phyloP scores from a whole-genome alignment of 148 eudicot genomes.

The Camellia lanceoleosa region DNA sequence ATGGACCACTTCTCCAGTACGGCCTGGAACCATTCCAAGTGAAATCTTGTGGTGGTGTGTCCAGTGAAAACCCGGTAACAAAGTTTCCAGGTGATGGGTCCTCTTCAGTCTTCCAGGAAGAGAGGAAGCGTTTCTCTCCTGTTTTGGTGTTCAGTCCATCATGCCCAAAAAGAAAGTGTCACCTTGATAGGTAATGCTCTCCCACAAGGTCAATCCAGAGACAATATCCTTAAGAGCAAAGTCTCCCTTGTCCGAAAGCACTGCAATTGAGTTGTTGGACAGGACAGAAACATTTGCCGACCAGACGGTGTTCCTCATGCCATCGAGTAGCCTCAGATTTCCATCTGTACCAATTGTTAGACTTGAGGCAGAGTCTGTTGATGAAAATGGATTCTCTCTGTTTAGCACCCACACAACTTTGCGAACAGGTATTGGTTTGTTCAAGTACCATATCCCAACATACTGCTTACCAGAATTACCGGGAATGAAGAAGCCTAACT shows the following conservation, averaged over 20 bases:
- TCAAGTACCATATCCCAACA: slow-evolving; percentile 15
- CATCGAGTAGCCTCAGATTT: slow-evolving; percentile 10
- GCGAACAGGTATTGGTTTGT: not conserved
- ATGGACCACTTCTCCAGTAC: slow-evolving; percentile 17
- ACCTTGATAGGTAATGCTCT: slow-evolving; percentile 9
- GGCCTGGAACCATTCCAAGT: not conserved
- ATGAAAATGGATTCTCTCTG: slow-evolving; percentile 10
- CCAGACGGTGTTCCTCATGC: not conserved
- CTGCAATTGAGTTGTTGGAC: not conserved
- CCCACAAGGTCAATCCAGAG: not conserved
- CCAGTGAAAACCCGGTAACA: not conserved
- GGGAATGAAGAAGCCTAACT: slow-evolving; percentile 15
- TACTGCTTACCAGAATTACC: not conserved
- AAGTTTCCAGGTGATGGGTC: slow-evolving; percentile 10
- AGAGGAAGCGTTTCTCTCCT: not conserved
- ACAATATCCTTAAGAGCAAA: not conserved
- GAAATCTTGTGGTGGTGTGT: not conserved
- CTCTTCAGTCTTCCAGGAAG: not conserved
- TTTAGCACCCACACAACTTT: slow-evolving; percentile 16
- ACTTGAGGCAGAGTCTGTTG: not conserved
- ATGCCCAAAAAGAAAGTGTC: slow-evolving; percentile 12
- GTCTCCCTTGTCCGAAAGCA: slow-evolving; percentile 13
- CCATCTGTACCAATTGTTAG: not conserved
- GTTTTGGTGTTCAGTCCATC: not conserved
- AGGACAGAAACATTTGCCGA: not conserved